A percentile compares a stretch with the other conserved stretches of the same genome.
Conservation (phyloP, 352 stramenopile species). For the Phytophthora nicotianae region DNA sequence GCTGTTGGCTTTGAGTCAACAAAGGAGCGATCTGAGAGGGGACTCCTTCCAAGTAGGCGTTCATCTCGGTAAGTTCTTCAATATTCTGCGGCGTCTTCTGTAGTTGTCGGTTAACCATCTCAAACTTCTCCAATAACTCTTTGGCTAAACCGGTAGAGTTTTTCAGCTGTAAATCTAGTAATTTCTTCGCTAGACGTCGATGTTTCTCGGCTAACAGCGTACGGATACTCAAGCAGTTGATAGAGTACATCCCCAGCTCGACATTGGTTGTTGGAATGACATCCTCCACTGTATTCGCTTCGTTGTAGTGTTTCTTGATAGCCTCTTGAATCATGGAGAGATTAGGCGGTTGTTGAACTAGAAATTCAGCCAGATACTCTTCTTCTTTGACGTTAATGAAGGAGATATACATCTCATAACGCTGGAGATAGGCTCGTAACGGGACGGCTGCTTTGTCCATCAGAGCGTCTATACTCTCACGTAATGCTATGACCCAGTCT, state of each 20-base stretch:
- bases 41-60: conserved; percentile 81
- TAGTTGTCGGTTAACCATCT: conserved; percentile 83
- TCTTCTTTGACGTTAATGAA: conserved; percentile 93
- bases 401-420: conserved; percentile 83
- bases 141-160: conserved; percentile 79
- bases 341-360: conserved; percentile 76
- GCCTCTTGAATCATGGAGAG: conserved; percentile 68
- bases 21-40: conserved; percentile 63
- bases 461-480: conserved; percentile 55
- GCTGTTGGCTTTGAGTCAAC: conserved; percentile 71
- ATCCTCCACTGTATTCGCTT: conserved; percentile 62
- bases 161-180: conserved; percentile 75
- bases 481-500: conserved; percentile 77
- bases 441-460: conserved; percentile 67
- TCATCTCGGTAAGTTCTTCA: conserved; percentile 91
- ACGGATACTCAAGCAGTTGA: conserved; percentile 75
- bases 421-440: conserved; percentile 77
- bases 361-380: conserved; percentile 76
- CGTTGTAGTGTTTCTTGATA: conserved; percentile 81
- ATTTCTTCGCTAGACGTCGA: conserved; percentile 68
- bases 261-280: conserved; percentile 63
- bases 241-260: conserved; percentile 84
- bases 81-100: conserved; percentile 92
- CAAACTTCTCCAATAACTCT: conserved; percentile 82
- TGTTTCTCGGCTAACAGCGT: conserved; percentile 82